These are phyloP conservation scores for Vigna mungo DNA, from an alignment of 306 rosid species.

Conservation along the genomic window DNA sequence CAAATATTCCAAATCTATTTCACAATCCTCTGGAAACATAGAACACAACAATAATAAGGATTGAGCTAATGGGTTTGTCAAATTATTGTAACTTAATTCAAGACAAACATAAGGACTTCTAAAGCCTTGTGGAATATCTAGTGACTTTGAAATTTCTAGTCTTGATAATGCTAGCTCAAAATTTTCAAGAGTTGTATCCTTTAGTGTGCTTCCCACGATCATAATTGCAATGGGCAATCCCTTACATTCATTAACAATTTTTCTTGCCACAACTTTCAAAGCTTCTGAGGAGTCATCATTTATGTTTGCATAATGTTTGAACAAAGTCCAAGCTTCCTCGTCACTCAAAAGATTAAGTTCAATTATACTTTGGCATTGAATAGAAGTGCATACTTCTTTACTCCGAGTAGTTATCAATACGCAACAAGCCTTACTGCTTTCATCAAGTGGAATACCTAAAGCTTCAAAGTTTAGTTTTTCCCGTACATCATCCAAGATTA, in stretches of 20 bases:
- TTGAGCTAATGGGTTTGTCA: not conserved
- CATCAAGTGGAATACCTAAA: not conserved
- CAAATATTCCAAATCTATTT: slow-evolving; percentile 32
- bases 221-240: slow-evolving; percentile 38
- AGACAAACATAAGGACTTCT: slow-evolving; percentile 10
- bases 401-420: not conserved
- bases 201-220: slow-evolving; percentile 25
- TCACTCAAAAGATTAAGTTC: not conserved
- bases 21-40: slow-evolving; percentile 39
- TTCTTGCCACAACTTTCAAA: slow-evolving; percentile 6
- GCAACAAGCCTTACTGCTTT: not conserved
- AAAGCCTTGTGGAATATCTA: not conserved
- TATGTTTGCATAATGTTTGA: not conserved
- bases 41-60: slow-evolving; percentile 33
- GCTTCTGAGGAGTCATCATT: not conserved
- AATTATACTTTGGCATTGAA: not conserved
- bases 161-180: slow-evolving; percentile 11
- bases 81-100: slow-evolving; percentile 14
- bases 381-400: not conserved
- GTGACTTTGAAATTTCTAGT: not conserved
- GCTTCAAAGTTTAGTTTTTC: too few relatives aligned
- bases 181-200: not conserved
- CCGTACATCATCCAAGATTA: not conserved
- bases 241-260: slow-evolving; percentile 22
- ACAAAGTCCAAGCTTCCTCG: slow-evolving; percentile 24